Percentiles rank a stretch among this genome's conserved stretches.
phyloP scores from a whole-genome alignment of 495 filamentous ascomycete genomes.

The Achaetomiella virescens region DNA sequence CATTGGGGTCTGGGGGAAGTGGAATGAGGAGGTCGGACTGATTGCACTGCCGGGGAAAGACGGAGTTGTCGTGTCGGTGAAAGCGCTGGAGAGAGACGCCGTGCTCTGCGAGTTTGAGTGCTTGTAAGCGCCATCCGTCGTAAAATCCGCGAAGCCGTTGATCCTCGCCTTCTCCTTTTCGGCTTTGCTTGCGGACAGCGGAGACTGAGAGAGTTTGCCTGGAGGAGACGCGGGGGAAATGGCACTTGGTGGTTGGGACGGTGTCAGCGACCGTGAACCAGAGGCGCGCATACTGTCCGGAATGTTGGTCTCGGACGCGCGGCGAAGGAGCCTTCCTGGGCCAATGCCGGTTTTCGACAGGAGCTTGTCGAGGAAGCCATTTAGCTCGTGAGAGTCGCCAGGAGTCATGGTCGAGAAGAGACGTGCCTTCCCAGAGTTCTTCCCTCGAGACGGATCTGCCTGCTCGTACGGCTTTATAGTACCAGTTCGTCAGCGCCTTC shows the following conservation, averaged over 20 bases:
- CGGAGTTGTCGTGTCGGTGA: slow-evolving; percentile 57
- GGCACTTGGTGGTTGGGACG: slow-evolving; percentile 60
- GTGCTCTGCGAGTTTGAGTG: slow-evolving; percentile 51
- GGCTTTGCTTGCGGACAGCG: slow-evolving; percentile 60
- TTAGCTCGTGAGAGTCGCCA: slow-evolving; percentile 64
- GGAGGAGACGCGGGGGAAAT: slow-evolving; percentile 70
- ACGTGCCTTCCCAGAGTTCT: slow-evolving; percentile 77
- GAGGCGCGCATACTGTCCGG: slow-evolving; percentile 49
- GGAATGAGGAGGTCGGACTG: slow-evolving; percentile 80
- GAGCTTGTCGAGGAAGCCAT: slow-evolving; percentile 91
- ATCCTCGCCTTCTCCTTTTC: slow-evolving; percentile 52
- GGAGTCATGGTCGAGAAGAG: slow-evolving; percentile 74
- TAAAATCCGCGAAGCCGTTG: slow-evolving; percentile 46
- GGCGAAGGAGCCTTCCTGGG: slow-evolving; percentile 54
- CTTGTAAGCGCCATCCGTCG: slow-evolving; percentile 44
- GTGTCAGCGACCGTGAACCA: slow-evolving; percentile 44
- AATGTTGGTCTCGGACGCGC: slow-evolving; percentile 63
- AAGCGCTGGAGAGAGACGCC: slow-evolving; percentile 49
- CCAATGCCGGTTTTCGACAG: slow-evolving; percentile 83
- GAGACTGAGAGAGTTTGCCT: slow-evolving; percentile 56
- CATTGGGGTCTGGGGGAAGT: slow-evolving; percentile 66
- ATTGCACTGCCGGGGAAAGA: slow-evolving; percentile 68
- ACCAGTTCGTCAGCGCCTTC: slow-evolving; percentile 86
- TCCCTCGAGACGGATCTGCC: slow-evolving; percentile 73
- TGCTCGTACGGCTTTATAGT: slow-evolving; percentile 69